A percentile compares a stretch with the other conserved stretches of the same genome.
Evolutionary conservation across 2,329 filamentous ascomycete genomes (phyloP).

Genomic region (Fusarium torreyae): DNA sequence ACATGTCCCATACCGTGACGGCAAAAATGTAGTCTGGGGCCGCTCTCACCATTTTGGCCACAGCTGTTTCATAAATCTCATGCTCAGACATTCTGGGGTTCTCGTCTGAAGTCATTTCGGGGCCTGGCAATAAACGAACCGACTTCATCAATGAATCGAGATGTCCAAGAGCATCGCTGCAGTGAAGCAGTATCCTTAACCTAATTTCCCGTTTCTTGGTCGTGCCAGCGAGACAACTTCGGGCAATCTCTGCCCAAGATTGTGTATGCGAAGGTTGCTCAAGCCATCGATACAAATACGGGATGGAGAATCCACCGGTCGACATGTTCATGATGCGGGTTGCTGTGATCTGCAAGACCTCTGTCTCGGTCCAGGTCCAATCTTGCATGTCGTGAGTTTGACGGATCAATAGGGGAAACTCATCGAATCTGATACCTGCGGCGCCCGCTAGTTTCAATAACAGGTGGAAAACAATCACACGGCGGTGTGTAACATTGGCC

Average conservation of each 20-base stretch:
- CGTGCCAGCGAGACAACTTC: constrained; percentile 9
- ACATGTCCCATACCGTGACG: constrained; percentile 26
- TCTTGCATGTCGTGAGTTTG: background rate
- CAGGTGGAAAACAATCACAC: constrained; percentile 25
- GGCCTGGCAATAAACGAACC: constrained; percentile 11
- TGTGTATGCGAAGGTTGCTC: constrained; percentile 2
- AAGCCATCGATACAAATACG: constrained; percentile 9
- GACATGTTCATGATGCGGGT: constrained; percentile 20
- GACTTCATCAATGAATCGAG: constrained; percentile 21
- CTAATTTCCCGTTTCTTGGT: constrained; percentile 15
- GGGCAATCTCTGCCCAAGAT: constrained; percentile 23
- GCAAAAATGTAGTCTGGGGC: constrained; percentile 15
- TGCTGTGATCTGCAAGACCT: constrained; percentile 26
- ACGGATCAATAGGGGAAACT: constrained; percentile 12
- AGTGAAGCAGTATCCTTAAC: constrained; percentile 5
- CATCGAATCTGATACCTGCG: background rate
- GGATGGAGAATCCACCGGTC: background rate
- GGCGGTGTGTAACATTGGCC: constrained; percentile 7
- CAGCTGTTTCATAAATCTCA: no score
- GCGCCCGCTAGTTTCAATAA: constrained; percentile 26
- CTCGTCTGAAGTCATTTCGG: background rate
- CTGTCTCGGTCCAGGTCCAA: constrained; percentile 24
- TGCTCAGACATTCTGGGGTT: no score
- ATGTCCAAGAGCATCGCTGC: constrained; percentile 27
- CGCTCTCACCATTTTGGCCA: constrained; percentile 16